phyloP scores from a whole-genome alignment of 768 basidiomycete species.

The Boletellus ananas region DNA sequence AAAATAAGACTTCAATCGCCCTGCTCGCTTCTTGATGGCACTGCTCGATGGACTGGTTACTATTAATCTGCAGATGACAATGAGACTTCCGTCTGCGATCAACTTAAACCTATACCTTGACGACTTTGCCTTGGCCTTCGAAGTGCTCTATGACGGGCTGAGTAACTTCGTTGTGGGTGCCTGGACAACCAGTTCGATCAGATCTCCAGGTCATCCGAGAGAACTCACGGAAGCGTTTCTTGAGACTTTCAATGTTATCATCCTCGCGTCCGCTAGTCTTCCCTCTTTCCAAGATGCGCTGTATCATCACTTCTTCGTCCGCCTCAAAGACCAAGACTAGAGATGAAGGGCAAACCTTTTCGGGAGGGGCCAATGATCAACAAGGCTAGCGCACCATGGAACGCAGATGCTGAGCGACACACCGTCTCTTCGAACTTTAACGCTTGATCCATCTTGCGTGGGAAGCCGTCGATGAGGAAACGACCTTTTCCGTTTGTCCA shows the following conservation, averaged over 20 bases:
- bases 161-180: slow-evolving; percentile 79
- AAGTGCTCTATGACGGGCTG: slow-evolving; percentile 95
- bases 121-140: slow-evolving; percentile 60
- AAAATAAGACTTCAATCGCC: slow-evolving; percentile 49
- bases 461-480: slow-evolving; percentile 97
- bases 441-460: slow-evolving; percentile 98
- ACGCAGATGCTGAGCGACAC: slow-evolving; percentile 19
- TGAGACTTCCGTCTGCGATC: background rate
- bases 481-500: slow-evolving; percentile 75
- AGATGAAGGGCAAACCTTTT: slow-evolving; percentile 75
- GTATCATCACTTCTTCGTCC: slow-evolving; percentile 82
- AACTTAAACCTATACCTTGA: slow-evolving; percentile 49
- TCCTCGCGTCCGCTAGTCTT: slow-evolving; percentile 96
- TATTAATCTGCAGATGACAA: slow-evolving; percentile 52
- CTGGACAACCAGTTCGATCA: slow-evolving; percentile 34
- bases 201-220: background rate
- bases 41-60: slow-evolving; percentile 61
- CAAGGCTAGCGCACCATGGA: background rate
- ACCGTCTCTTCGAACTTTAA: slow-evolving; percentile 85
- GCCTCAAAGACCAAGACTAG: slow-evolving; percentile 85
- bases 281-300: slow-evolving; percentile 81
- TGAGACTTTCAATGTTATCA: slow-evolving; percentile 90
- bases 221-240: slow-evolving; percentile 87
- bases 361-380: background rate
- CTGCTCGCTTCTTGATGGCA: slow-evolving; percentile 61